A percentile compares a stretch with the other conserved stretches of the same genome.
Conservation (phyloP, 73 alveolate species). For the Durusdinium trenchii region DNA sequence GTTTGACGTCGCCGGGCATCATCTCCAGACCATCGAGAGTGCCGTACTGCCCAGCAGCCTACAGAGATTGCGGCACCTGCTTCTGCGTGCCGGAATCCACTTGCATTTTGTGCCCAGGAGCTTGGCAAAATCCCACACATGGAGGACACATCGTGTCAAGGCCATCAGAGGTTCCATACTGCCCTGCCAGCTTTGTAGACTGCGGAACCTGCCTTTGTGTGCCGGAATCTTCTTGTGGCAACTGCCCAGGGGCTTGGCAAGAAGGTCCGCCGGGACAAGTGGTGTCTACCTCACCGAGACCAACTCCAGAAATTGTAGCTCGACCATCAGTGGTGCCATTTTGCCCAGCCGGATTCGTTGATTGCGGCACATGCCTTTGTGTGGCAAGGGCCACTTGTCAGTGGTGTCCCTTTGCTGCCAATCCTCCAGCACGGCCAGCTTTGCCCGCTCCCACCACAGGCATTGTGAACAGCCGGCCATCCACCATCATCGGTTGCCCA, state of each 20-base stretch:
- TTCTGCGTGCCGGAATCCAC: constrained; percentile 32
- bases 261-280: background rate
- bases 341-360: constrained; percentile 57
- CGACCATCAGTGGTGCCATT: constrained; percentile 54
- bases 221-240: constrained; percentile 44
- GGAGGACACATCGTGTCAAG: background rate
- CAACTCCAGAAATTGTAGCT: constrained; percentile 16
- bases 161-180: constrained; percentile 20
- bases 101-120: constrained; percentile 37
- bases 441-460: background rate
- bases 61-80: constrained; percentile 71
- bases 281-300: background rate
- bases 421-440: constrained; percentile 21
- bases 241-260: constrained; percentile 67
- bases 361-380: constrained; percentile 82
- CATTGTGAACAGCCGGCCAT: constrained; percentile 15
- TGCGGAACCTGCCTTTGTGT: constrained; percentile 77
- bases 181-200: constrained; percentile 51
- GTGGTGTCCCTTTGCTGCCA: constrained; percentile 52
- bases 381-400: constrained; percentile 52
- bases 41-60: constrained; percentile 56
- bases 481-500: constrained; percentile 49
- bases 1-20: background rate
- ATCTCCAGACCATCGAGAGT: constrained; percentile 28
- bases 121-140: background rate